Base-by-base conservation (phyloP, 179 eudicot species). In the Spinacia oleracea region DNA sequence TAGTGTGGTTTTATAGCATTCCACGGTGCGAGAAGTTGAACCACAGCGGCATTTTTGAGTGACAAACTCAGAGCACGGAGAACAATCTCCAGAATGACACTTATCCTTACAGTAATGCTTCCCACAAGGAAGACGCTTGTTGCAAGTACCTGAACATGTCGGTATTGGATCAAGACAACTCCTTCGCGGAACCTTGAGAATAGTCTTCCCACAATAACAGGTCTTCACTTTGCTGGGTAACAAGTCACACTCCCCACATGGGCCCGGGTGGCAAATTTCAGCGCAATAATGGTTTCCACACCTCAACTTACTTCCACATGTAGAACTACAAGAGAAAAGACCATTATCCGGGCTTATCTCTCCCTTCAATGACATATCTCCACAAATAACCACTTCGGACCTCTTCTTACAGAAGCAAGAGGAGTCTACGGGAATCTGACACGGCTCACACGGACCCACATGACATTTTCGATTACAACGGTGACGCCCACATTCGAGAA, bases 121-220 rank as follows among this genome's bases (percentile, higher is more conserved):
- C 29, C 89, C 89, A 85, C 99, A 96, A 40, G 93, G 92, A 73
- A 93, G 98, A 62, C 71, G 83, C 83, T 90, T 93, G 38, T 81
- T 87, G 76, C 99, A 96, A 40, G 77, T 84, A 74, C 86, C 83
- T 4, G 90, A 86, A 84, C 99, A 96, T 40, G 94, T 90, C 21
- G 98, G 92, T 42, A 96, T 84, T 11, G 97, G 91, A 79, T 92
- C 99, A 81, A 93, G 78, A 84, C 98, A 96, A 74, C 91, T 93
- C 56, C 62, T 69, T 16, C 97, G 82, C 73, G 84, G 87, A 80
- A 85, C 89, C 73, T 65, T 66, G 73, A 93, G 71, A 56, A 77
- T 34, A n/a, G 96, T 89, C 81, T 92, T 96, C 48, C 99, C 99
- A 84, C 99, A 96, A 83, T 85, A 85, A 85, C 99, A 96, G 6